Evolutionary conservation across 1,284 basidiomycete genomes (phyloP), one percentile per base, ranked within the genome.

Genomic region (Lignosus rhinocerotis): DNA sequence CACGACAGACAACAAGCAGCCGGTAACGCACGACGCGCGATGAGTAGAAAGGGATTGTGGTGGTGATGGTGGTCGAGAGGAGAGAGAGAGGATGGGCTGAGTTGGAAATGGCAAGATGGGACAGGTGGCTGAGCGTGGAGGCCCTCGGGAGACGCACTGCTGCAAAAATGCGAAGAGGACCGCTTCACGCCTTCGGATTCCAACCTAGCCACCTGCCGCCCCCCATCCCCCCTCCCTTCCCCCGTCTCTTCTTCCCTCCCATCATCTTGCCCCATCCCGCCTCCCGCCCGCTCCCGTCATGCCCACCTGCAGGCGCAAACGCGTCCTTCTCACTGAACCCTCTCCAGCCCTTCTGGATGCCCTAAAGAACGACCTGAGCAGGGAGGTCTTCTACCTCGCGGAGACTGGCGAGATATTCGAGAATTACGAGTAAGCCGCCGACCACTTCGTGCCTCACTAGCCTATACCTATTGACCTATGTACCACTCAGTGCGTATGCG

Each of bases 351-450:
- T 90, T 72, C 79, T 90, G 62, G 80, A 84, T 62, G 80, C 82
- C 59, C 80, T 81, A 66, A 80, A 84, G 74, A 75, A 82, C 49
- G 82, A 87, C 76, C 83, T 83, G 48, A 78, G 80, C 74, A 87
- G 80, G 70, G 86, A 90, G 69, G 93, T 95, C 72, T 97, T 87
- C 78, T 94, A 92, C 78, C 87, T 98, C 70, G 79, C 86, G 60
- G 87, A 93, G 74, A 97, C 95, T 4, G 95, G 94, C 68, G 95
- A 98, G 83, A 91, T 97, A 73, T 98, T 98, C 72, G 87, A 93
- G 64, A 88, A 88, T 69, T 97, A 96, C 72, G 94, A 96, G 94
- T 96, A 71, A 72, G 58, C 62, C 70, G 66, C 67, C 61, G 59
- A 66, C 59, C 63, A 52, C 63, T 61, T 62, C 60, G 59, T 64